These are phyloP conservation scores for Tephrocybe sp. DNA, from an alignment of 768 basidiomycete species.

Conservation along the genomic window DNA sequence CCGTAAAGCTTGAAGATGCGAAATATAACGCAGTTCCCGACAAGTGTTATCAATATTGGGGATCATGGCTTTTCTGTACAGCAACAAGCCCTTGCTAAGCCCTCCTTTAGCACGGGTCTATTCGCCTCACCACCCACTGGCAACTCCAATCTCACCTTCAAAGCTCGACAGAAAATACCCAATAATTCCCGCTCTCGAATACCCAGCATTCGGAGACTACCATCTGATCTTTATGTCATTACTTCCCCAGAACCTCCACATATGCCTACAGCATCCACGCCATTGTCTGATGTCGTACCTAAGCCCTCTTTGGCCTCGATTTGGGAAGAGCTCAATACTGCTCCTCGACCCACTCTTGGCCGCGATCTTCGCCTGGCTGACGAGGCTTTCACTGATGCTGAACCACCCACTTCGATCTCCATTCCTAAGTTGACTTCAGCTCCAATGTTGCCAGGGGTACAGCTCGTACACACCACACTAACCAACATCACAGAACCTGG, in stretches of 20 bases:
- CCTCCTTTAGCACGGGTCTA: not conserved
- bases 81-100: slow-evolving; percentile 1
- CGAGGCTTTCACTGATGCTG: not conserved
- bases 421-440: not conserved
- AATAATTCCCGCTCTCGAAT: slow-evolving; percentile 6
- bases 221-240: slow-evolving; percentile 11
- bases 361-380: not conserved
- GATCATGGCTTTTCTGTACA: not conserved
- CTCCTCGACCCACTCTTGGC: not conserved
- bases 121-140: not conserved
- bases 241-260: not conserved
- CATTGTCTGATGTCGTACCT: not conserved
- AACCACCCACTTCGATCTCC: not conserved
- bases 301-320: not conserved
- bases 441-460: not conserved
- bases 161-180: slow-evolving; percentile 9
- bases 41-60: no score
- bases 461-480: not conserved
- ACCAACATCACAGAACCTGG: not conserved
- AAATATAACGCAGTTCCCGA: no score
- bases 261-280: not conserved
- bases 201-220: slow-evolving; percentile 17
- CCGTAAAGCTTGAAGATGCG: no score
- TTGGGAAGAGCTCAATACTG: not conserved
- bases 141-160: not conserved